Evolutionary conservation across 371 early-diverging fungal genomes (phyloP), one percentile per base, ranked within the genome.

Genomic region (Mortierella sp.): DNA sequence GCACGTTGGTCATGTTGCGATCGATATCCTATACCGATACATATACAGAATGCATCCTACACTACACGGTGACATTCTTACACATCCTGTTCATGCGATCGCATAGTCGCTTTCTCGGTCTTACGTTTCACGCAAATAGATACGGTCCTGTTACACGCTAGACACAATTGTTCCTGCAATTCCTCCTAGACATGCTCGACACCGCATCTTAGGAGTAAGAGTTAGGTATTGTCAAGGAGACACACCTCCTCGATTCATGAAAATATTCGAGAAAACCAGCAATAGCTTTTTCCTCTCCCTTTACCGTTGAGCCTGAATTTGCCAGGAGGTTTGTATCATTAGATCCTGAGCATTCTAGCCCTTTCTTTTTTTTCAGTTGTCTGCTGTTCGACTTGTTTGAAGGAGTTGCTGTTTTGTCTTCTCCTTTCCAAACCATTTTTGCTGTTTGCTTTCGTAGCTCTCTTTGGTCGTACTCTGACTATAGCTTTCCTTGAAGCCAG

Each of bases 301-400:
- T 58, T 34, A 58, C 58, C 58, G 58, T 34, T 58, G 58, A 58
- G 58, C 58, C 4, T 52, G 19, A 47, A 47, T 47, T 48, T 48
- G 48, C n/a, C 61, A 58, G 61, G 61, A 58, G 61, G 61, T 58
- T 31, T 19, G 69, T 5, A 39, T 55, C 5, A 8, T n/a, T 0
- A 68, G 6, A 29, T 22, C 26, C 39, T 29, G 53, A 53, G 53
- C 53, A 14, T 16, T 29, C 53, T 13, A 55, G 16, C 58, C 34
- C 29, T 16, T 31, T 3, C 34, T 11, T 4, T 9, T 22, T 58
- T 31, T 19, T 58, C 37, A 22, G 34, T 58, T 55, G 55, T 55
- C 31, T 14, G 53, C 29, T n/a, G n/a, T 53, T 53, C 31, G 31
- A 9, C 14, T 53, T 58, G 61, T 58, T 58, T 58, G 61, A 58